A percentile compares a stretch with the other conserved stretches of the same genome.
Conservation (phyloP, 495 filamentous ascomycete species). For the Podospora anserina region DNA sequence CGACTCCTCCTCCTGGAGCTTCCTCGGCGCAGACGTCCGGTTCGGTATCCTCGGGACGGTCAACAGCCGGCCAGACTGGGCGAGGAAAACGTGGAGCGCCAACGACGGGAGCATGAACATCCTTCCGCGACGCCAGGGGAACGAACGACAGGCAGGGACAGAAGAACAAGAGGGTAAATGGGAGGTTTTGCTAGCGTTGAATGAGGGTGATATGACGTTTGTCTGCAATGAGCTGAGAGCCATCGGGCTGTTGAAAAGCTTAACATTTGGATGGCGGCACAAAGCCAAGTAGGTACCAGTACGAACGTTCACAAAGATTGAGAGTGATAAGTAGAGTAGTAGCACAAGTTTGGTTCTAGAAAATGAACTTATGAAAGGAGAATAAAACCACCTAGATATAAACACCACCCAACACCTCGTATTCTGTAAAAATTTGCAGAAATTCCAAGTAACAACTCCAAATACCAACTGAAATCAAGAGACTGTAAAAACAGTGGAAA, state of each 20-base stretch:
- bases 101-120: conserved; percentile 4
- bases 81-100: neutral
- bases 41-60: neutral
- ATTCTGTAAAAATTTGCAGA: no score
- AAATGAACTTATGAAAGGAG: no score
- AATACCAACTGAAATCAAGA: no score
- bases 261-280: neutral
- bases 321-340: no score
- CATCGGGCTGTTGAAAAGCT: neutral
- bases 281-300: neutral
- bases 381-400: no score
- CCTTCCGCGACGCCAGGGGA: neutral
- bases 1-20: neutral
- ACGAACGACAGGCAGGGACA: neutral
- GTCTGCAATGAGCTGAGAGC: neutral
- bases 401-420: no score
- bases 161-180: neutral
- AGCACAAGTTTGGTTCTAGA: no score
- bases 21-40: neutral
- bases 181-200: neutral
- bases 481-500: no score
- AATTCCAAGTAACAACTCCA: no score
- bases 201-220: neutral
- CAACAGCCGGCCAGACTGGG: neutral
- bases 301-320: no score